Base-by-base conservation (phyloP, 345 rosid species). In the Dovyalis caffra region DNA sequence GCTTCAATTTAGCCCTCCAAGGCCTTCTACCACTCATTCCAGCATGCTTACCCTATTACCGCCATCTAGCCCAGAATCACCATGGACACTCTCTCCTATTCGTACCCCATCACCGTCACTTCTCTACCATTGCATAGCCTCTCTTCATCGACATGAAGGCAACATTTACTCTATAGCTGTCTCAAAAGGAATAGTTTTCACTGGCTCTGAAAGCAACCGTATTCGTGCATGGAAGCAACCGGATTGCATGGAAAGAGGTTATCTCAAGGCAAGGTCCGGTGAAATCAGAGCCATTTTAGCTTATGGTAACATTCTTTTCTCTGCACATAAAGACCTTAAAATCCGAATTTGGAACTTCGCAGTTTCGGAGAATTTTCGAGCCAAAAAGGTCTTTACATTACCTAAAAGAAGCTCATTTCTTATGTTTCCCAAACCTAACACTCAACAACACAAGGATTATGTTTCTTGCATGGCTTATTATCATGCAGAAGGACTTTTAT, bases 391-490 rank as follows among this genome's bases (percentile, higher is more conserved):
- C 33, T 29, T 74, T 6, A 84, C 86, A 0, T 66, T 88, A 31
- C 91, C 89, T 4, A 81, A 64, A 49, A 77, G 69, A 75, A 81
- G 66, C 45, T 70, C 80, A 2, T 83, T 85, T 67, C 74, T 71
- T 43, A 1, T 66, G 10, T 79, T 86, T 69, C 43, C 82, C 0
- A 81, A 68, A 66, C 64, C 74, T 20, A 75, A 53, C 69, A 45
- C 61, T 37, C 83, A 82, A 15, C 80, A 80, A 18, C 89, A 84
- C 70, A 80, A 68, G 56, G 87, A 85, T 40, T 72, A 75, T 31
- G 60, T 88, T 23, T 86, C 87, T 43, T 88, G 88, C 79, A 84
- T 88, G 79, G 91, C 88, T 31, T 88, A 83, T 66, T 84, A 83
- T 78, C 86, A 81, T 6, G 74, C 81, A 5, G 82, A 84, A 61